Evolutionary conservation across 2,329 filamentous ascomycete species (phyloP).

Genomic region (Didymella arachidicola): DNA sequence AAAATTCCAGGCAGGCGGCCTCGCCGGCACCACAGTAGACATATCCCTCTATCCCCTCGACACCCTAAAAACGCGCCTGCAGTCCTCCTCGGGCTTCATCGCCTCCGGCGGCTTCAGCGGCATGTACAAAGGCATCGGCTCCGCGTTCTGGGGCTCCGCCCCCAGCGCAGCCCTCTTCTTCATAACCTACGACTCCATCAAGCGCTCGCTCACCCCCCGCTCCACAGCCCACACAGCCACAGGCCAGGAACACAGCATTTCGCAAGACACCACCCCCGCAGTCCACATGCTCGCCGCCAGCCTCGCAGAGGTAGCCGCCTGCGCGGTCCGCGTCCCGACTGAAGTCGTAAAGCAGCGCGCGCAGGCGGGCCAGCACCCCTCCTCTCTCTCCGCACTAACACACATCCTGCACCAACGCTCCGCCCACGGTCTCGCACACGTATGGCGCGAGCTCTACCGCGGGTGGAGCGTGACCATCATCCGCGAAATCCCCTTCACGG

Average conservation of each 20-base stretch:
- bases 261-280: slow-evolving; percentile 41
- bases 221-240: slow-evolving; percentile 33
- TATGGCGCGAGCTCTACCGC: slow-evolving; percentile 86
- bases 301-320: slow-evolving; percentile 89
- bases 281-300: slow-evolving; percentile 85
- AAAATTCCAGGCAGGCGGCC: slow-evolving; percentile 72
- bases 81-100: slow-evolving; percentile 80
- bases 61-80: slow-evolving; percentile 96
- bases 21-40: slow-evolving; percentile 96
- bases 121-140: slow-evolving; percentile 92
- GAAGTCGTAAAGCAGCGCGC: slow-evolving; percentile 98
- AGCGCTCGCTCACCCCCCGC: slow-evolving; percentile 32
- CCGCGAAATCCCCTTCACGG: slow-evolving; percentile 95
- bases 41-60: slow-evolving; percentile 97
- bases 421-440: slow-evolving; percentile 57
- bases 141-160: slow-evolving; percentile 86
- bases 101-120: slow-evolving; percentile 86
- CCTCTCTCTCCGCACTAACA: slow-evolving; percentile 70
- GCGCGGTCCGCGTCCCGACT: slow-evolving; percentile 89
- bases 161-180: slow-evolving; percentile 98
- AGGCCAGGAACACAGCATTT: slow-evolving; percentile 38
- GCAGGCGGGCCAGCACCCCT: slow-evolving; percentile 83
- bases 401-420: slow-evolving; percentile 66
- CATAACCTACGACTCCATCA: slow-evolving; percentile 86
- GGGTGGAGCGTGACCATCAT: slow-evolving; percentile 93